Base-by-base conservation (phyloP, 2,329 filamentous ascomycete species). In the Emericellopsis cladophorae region DNA sequence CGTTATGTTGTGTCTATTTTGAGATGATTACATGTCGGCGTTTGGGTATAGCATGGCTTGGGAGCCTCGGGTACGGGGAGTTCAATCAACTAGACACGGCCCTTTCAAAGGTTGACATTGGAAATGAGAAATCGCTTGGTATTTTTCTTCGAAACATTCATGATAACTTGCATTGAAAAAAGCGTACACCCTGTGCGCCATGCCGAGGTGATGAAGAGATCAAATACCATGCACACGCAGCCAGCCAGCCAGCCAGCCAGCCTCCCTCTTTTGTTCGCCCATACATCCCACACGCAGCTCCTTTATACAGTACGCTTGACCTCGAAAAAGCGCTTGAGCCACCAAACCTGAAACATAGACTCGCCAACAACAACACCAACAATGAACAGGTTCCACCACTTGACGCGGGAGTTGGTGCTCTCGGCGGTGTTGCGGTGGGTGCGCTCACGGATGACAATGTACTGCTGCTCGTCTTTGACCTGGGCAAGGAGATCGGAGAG, bases 301-400 rank as follows among this genome's bases (percentile, higher is more conserved):
- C 34, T 40, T 63, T 65, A 81, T 50, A 81, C 74, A 40, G 81
- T 75, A 39, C 77, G 69, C 67, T 82, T 79, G 54, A 84, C 79
- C 79, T 95, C 89, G 58, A 95, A 95, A 75, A 98, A 98, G 58
- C 92, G 79, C 69, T 94, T 92, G 60, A 98, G 66, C 89, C 92
- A 98, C 90, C 92, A 98, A 49, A 98, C 90, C 70, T 98, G 92
- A 72, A 98, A 98, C 50, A 95, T 70, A 45, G 88, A 92, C 70
- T 96, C 87, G 54, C 84, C 88, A 49, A 93, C 72, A 47, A 98
- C 76, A 39, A 96, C 80, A 42, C 79, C 75, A 49, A 98, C 79
- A 65, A 98, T 89, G 65, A 96, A 96, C 53, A 96, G 76, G 64
- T 92, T 95, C 92, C 92, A 98, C 92, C 92, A 98, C 72, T 98